phyloP scores from a whole-genome alignment of 148 eudicot genomes.

The Hydrangea macrophylla region DNA sequence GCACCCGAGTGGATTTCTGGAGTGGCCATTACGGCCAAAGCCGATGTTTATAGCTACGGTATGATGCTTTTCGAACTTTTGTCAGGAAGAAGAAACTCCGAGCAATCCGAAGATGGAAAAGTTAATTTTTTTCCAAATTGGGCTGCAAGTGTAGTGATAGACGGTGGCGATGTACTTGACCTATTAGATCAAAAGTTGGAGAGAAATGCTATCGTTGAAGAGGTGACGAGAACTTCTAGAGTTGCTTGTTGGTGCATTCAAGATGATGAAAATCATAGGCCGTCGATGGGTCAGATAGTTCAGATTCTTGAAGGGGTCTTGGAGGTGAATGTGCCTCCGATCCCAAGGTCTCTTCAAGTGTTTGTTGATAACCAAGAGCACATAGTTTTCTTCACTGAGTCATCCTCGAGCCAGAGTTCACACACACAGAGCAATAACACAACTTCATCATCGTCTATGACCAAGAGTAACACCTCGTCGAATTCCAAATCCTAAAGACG shows the following conservation, averaged over 20 bases:
- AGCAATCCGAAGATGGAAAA: constrained; percentile 29
- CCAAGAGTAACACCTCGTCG: background rate
- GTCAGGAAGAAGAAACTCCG: constrained; percentile 34
- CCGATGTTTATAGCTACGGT: constrained; percentile 39
- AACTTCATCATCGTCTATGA: background rate
- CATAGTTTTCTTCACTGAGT: constrained; percentile 31
- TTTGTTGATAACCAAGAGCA: constrained; percentile 22
- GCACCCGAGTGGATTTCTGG: constrained; percentile 46
- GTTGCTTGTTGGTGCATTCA: constrained; percentile 54
- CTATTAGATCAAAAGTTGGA: constrained; percentile 33
- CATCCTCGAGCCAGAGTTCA: constrained; percentile 28
- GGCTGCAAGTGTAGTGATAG: constrained; percentile 32
- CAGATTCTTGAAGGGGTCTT: constrained; percentile 45
- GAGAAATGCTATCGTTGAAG: constrained; percentile 28
- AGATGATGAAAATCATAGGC: constrained; percentile 40
- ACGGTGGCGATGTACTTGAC: constrained; percentile 25
- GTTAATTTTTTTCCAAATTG: constrained; percentile 35
- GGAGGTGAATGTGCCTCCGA: constrained; percentile 44
- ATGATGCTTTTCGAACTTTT: constrained; percentile 41
- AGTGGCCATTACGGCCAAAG: constrained; percentile 38
- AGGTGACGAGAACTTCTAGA: constrained; percentile 30
- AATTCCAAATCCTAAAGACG: background rate
- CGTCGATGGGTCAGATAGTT: constrained; percentile 42
- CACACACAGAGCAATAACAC: constrained; percentile 7
- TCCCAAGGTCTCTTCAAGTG: constrained; percentile 32